A percentile compares a stretch with the other conserved stretches of the same genome.
Conservation (phyloP, 2,329 filamentous ascomycete genomes). For the Penicillium sp. region DNA sequence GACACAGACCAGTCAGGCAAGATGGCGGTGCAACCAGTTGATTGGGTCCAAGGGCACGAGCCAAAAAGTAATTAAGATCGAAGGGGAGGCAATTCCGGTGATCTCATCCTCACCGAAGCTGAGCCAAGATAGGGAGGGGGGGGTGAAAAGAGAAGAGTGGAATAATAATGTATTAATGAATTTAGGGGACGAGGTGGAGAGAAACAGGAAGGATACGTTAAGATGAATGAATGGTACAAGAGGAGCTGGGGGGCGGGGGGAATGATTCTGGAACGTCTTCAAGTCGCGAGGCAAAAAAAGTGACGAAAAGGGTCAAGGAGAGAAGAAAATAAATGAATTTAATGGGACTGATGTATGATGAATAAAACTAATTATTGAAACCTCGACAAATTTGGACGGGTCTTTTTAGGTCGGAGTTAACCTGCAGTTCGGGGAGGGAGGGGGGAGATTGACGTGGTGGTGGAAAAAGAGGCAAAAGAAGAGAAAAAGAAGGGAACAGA, state of each 20-base stretch:
- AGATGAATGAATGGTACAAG: not conserved
- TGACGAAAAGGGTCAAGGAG: not conserved
- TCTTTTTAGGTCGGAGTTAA: slow-evolving; percentile 16
- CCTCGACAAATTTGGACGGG: slow-evolving; percentile 16
- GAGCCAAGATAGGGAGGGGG: slow-evolving; percentile 12
- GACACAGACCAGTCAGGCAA: slow-evolving; percentile 17
- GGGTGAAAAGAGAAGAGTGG: not conserved
- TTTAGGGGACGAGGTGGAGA: not conserved
- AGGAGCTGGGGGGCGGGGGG: not conserved
- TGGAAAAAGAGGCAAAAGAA: slow-evolving; percentile 19
- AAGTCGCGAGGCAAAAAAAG: slow-evolving; percentile 19
- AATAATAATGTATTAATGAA: too few relatives aligned
- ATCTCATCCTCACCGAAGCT: slow-evolving; percentile 28
- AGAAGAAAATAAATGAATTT: not conserved
- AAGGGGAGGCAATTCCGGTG: slow-evolving; percentile 28
- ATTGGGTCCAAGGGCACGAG: slow-evolving; percentile 26
- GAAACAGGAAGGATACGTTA: not conserved
- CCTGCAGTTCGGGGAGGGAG: slow-evolving; percentile 18
- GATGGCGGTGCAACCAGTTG: slow-evolving; percentile 24
- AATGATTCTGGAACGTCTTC: slow-evolving; percentile 18
- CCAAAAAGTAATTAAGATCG: slow-evolving; percentile 17
- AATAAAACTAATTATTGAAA: slow-evolving; percentile 15
- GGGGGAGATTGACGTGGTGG: slow-evolving; percentile 17
- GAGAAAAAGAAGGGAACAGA: not conserved
- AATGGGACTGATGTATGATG: not conserved